Evolutionary conservation across 1,284 basidiomycete genomes (phyloP).

Genomic region (Cystobasidiaceae sp.): DNA sequence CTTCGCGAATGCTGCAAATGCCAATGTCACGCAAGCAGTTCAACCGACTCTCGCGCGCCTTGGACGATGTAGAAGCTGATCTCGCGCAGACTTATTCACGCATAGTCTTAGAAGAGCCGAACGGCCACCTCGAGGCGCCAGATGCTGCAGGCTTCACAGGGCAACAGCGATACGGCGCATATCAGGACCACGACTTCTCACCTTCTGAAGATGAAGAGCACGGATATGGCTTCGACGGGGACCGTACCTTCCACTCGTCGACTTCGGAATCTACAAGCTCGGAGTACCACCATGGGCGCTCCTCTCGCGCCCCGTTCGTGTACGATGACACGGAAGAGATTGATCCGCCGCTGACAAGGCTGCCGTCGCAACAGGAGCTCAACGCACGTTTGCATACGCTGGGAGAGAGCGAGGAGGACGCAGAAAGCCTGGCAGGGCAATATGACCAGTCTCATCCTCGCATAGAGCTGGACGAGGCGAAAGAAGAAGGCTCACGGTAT

Average conservation of each 20-base stretch:
- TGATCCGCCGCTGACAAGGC: slow-evolving; percentile 5
- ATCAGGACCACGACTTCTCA: slow-evolving; percentile 1
- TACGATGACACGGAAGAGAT: slow-evolving; percentile 31
- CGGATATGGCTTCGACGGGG: not conserved
- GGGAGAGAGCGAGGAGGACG: not conserved
- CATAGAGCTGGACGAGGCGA: not conserved
- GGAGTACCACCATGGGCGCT: slow-evolving; percentile 10
- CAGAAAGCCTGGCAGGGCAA: not conserved
- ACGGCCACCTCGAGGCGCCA: no score
- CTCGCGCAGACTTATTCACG: not conserved
- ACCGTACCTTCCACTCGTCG: not conserved
- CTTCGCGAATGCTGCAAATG: not conserved
- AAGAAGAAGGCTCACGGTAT: no score
- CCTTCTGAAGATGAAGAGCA: slow-evolving; percentile 15
- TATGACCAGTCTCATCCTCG: not conserved
- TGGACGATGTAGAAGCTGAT: slow-evolving; percentile 22
- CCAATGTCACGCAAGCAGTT: slow-evolving; percentile 19
- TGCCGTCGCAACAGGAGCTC: slow-evolving; percentile 15
- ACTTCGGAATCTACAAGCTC: not conserved
- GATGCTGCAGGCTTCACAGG: no score
- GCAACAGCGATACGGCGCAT: not conserved
- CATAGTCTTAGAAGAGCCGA: no score
- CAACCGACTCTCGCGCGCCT: slow-evolving; percentile 15
- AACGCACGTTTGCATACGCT: not conserved
- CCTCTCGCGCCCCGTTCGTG: slow-evolving; percentile 9